Evolutionary conservation across 345 rosid genomes (phyloP).

Genomic region (Lagerstroemia speciosa): DNA sequence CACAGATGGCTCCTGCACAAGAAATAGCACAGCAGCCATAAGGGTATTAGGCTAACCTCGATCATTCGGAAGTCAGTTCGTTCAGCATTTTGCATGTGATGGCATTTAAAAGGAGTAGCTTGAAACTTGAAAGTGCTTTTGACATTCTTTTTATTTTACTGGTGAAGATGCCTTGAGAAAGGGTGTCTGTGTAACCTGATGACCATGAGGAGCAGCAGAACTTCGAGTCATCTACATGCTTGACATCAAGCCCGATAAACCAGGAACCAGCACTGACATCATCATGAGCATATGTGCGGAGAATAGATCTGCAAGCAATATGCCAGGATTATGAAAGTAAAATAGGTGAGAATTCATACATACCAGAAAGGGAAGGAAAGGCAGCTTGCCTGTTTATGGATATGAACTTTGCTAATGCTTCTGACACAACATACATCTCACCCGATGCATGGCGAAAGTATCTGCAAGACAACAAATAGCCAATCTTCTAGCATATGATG

Average conservation of each 20-base stretch:
- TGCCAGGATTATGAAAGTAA: not conserved
- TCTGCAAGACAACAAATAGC: constrained; percentile 5
- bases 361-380: not conserved
- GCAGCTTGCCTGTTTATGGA: constrained; percentile 15
- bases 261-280: constrained; percentile 21
- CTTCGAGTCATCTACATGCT: constrained; percentile 16
- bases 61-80: not conserved
- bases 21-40: not conserved
- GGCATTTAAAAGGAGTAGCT: not conserved
- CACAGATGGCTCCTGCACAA: constrained; percentile 16
- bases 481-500: not conserved
- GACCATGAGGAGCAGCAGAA: constrained; percentile 26
- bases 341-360: not conserved
- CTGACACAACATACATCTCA: constrained; percentile 17
- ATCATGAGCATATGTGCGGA: constrained; percentile 19
- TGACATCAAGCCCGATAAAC: constrained; percentile 54
- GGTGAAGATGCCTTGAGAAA: constrained; percentile 6
- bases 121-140: not conserved
- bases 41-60: not conserved
- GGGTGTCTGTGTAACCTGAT: constrained; percentile 9
- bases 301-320: constrained; percentile 14
- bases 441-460: constrained; percentile 24
- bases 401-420: constrained; percentile 17
- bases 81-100: not conserved
- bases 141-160: not conserved